Conservation (phyloP, 257 asterid genomes). For the Nyctanthes arbortristis region DNA sequence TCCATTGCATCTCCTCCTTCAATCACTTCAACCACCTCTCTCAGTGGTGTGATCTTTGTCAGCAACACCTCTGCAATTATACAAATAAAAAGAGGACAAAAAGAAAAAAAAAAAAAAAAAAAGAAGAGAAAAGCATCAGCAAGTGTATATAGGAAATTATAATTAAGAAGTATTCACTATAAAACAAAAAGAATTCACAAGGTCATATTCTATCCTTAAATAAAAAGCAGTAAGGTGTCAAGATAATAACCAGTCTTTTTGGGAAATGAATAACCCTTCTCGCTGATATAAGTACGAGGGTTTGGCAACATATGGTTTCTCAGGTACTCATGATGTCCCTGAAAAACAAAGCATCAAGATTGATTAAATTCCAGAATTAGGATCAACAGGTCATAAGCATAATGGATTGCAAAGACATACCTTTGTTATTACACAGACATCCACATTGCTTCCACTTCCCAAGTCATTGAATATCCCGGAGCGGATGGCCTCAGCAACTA, state of each 20-base stretch:
- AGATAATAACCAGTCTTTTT: constrained; percentile 40
- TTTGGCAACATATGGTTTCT: constrained; percentile 44
- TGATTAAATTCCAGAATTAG: not conserved
- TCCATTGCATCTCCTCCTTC: constrained; percentile 93
- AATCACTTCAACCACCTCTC: constrained; percentile 59
- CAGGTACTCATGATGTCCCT: constrained; percentile 49
- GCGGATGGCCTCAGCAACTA: constrained; percentile 86
- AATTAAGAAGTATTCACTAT: too few relatives aligned
- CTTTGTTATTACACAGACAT: constrained; percentile 81
- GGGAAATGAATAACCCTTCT: constrained; percentile 39
- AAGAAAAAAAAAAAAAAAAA: not conserved
- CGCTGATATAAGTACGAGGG: constrained; percentile 51
- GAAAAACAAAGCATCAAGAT: not conserved
- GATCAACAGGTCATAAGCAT: too few relatives aligned
- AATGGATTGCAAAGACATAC: constrained; percentile 32
- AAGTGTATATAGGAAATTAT: too few relatives aligned
- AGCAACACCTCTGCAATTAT: constrained; percentile 69
- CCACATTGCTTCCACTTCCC: constrained; percentile 98
- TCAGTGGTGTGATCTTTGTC: constrained; percentile 80
- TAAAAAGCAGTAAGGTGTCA: not conserved
- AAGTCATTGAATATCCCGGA: constrained; percentile 88
- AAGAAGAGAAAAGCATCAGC: too few relatives aligned
- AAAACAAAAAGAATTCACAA: too few relatives aligned
- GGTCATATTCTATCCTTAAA: too few relatives aligned
- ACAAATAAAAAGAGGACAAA: not conserved